Percentiles rank a stretch among this genome's conserved stretches.
These are phyloP conservation scores for Starmerella cellae DNA, from an alignment of 805 yeast species.

Conservation along the genomic window DNA sequence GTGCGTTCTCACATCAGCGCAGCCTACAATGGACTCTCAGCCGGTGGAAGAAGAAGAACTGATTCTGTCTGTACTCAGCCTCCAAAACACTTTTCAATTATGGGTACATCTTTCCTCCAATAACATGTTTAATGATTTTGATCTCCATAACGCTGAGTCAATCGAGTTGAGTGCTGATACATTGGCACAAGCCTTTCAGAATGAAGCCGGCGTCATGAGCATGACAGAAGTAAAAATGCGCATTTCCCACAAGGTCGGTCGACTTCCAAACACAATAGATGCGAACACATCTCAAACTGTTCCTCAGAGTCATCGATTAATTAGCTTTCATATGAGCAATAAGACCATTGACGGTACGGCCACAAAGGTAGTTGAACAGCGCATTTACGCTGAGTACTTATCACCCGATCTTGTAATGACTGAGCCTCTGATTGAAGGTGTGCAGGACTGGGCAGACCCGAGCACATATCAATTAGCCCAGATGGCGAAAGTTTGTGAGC, in stretches of 20 bases:
- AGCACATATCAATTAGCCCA: constrained; percentile 26
- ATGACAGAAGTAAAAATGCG: constrained; percentile 21
- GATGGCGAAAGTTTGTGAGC: constrained; percentile 25
- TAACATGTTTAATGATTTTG: constrained; percentile 9
- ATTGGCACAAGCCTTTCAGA: constrained; percentile 34
- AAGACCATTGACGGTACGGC: constrained; percentile 41
- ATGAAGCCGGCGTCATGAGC: constrained; percentile 22
- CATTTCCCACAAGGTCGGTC: constrained; percentile 18
- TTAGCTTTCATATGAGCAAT: constrained; percentile 27
- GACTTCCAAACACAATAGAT: constrained; percentile 26
- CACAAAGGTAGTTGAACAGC: constrained; percentile 24
- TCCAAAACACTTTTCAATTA: constrained; percentile 10
- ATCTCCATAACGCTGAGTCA: constrained; percentile 3
- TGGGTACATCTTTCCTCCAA: constrained; percentile 19
- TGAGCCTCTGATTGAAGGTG: constrained; percentile 40
- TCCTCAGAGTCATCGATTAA: constrained; percentile 5
- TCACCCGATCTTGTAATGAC: constrained; percentile 40
- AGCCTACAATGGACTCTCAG: not conserved
- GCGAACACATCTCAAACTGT: constrained; percentile 2
- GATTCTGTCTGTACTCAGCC: constrained; percentile 5
- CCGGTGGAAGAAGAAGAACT: constrained; percentile 5
- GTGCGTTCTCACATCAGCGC: constrained; percentile 6
- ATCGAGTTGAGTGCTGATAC: constrained; percentile 20
- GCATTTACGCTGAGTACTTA: constrained; percentile 53
- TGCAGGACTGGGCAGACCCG: constrained; percentile 37